phyloP scores from a whole-genome alignment of 192 early-diverging fungal species.

The Haplosporangium gracile region DNA sequence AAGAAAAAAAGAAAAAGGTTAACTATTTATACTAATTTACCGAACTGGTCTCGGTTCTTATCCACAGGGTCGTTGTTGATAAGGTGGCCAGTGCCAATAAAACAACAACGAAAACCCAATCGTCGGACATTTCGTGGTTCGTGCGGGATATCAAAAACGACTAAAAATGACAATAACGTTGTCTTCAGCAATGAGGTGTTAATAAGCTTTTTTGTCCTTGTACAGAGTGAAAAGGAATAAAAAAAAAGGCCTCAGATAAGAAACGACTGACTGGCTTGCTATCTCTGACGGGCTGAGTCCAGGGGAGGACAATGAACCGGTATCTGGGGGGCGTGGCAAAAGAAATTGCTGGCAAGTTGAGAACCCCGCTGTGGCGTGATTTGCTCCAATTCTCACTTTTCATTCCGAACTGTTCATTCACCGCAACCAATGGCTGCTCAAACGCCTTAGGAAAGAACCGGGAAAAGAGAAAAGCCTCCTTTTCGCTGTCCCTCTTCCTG shows the following conservation, averaged over 20 bases:
- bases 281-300: slow-evolving; percentile 4
- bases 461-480: neutral
- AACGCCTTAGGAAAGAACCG: slow-evolving; percentile 15
- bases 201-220: slow-evolving; percentile 4
- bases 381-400: neutral
- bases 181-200: neutral
- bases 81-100: slow-evolving; percentile 9
- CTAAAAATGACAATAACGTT: slow-evolving; percentile 2
- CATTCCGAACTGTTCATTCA: neutral
- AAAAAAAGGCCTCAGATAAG: slow-evolving; percentile 7
- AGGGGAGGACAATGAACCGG: neutral
- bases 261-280: neutral
- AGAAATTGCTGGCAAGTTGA: neutral
- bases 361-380: neutral
- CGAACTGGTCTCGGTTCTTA: neutral
- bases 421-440: neutral
- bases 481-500: neutral
- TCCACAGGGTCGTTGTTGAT: neutral
- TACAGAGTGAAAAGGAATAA: no score
- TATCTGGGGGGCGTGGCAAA: neutral
- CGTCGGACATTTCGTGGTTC: neutral
- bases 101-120: neutral
- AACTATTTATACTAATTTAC: neutral
- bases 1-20: neutral
- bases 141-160: neutral